Evolutionary conservation across 768 basidiomycete species (phyloP).

Genomic region (Boletus bicolor): DNA sequence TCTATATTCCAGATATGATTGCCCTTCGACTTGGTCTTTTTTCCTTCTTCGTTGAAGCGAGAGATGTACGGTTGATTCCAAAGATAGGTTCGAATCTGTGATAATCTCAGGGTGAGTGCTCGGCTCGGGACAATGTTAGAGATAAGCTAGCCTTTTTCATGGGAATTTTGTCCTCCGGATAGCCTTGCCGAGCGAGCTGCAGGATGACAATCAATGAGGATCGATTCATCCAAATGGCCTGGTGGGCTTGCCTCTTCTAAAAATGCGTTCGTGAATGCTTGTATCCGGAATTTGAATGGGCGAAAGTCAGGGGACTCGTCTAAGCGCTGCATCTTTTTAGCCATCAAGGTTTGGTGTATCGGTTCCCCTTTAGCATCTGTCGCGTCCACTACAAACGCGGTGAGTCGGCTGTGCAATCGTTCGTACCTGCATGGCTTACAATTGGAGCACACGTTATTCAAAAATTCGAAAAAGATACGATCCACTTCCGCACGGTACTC

Average conservation of each 20-base stretch:
- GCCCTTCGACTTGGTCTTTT: slow-evolving; percentile 98
- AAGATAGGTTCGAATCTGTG: slow-evolving; percentile 86
- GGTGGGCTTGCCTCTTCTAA: slow-evolving; percentile 70
- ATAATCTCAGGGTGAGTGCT: slow-evolving; percentile 23
- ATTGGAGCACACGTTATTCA: slow-evolving; percentile 87
- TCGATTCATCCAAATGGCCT: slow-evolving; percentile 1
- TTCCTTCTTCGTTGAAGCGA: slow-evolving; percentile 97
- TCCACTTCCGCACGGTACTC: slow-evolving; percentile 84
- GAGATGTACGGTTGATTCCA: slow-evolving; percentile 94
- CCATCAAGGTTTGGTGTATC: slow-evolving; percentile 97
- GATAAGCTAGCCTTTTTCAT: slow-evolving; percentile 79
- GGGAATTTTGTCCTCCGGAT: slow-evolving; percentile 91
- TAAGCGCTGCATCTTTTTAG: slow-evolving; percentile 96
- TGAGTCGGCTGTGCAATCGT: slow-evolving; percentile 11
- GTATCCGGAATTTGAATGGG: slow-evolving; percentile 98
- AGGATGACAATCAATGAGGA: slow-evolving; percentile 10
- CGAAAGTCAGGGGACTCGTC: slow-evolving; percentile 96
- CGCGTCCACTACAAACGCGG: slow-evolving; percentile 67
- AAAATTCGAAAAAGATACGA: slow-evolving; percentile 85
- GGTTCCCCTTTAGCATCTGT: slow-evolving; percentile 94
- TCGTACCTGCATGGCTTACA: slow-evolving; percentile 48
- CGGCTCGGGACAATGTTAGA: slow-evolving; percentile 5
- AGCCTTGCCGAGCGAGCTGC: slow-evolving; percentile 80
- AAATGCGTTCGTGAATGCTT: slow-evolving; percentile 95
- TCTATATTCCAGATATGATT: slow-evolving; percentile 99